phyloP scores from a whole-genome alignment of 305 asterid genomes.

The Euphrasia arctica region DNA sequence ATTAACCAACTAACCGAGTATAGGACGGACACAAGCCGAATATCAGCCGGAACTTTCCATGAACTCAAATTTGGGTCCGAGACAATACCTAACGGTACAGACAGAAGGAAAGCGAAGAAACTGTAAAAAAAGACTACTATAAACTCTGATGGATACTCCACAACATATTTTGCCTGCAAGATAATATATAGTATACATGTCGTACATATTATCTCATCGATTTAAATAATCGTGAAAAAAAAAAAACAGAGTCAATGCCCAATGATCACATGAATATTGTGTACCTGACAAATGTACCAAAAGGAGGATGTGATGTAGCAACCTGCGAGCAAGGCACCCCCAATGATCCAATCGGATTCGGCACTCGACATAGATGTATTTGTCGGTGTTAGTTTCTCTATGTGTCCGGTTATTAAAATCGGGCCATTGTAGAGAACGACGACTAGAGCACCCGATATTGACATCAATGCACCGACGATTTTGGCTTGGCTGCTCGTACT shows the following conservation, averaged over 20 bases:
- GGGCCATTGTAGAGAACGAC: conserved; percentile 35
- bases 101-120: conserved; percentile 11
- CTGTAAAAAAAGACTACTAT: conserved; percentile 31
- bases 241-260: no score
- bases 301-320: conserved; percentile 17
- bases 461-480: conserved; percentile 31
- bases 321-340: conserved; percentile 29
- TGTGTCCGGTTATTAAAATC: not conserved
- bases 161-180: conserved; percentile 26
- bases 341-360: conserved; percentile 30
- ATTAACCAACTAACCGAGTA: conserved; percentile 30
- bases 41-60: conserved; percentile 33
- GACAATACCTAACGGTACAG: conserved; percentile 28
- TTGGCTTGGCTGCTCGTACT: conserved; percentile 37
- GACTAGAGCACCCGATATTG: conserved; percentile 40
- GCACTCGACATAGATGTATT: not conserved
- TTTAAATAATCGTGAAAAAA: no score
- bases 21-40: conserved; percentile 27
- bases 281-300: conserved; percentile 34
- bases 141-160: conserved; percentile 41
- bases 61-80: conserved; percentile 28
- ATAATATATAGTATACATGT: no score
- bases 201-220: no score
- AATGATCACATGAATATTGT: not conserved
- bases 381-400: not conserved